Percentiles rank a stretch among this genome's conserved stretches.
phyloP scores from a whole-genome alignment of 2,329 filamentous ascomycete genomes.

The Conoideocrella luteorostrata region DNA sequence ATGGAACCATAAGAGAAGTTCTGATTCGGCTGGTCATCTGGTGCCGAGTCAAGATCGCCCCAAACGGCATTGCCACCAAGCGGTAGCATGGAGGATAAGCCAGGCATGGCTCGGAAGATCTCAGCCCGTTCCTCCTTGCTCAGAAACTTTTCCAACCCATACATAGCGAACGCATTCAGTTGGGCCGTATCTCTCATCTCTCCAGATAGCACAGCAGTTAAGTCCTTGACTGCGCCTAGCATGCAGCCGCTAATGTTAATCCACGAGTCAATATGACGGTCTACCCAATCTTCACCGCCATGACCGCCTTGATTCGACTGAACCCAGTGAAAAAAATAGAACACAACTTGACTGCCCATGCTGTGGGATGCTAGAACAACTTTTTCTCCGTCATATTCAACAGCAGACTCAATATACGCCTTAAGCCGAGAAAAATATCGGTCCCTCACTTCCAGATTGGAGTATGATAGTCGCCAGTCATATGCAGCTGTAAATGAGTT shows the following conservation, averaged over 20 bases:
- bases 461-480: slow-evolving; percentile 89
- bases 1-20: slow-evolving; percentile 71
- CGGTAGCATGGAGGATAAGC: slow-evolving; percentile 92
- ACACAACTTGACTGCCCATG: slow-evolving; percentile 94
- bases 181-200: slow-evolving; percentile 99
- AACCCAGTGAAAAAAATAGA: slow-evolving; percentile 77
- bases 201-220: slow-evolving; percentile 85
- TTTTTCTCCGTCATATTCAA: slow-evolving; percentile 68
- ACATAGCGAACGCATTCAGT: slow-evolving; percentile 92
- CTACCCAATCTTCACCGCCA: slow-evolving; percentile 84
- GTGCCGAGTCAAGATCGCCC: slow-evolving; percentile 82
- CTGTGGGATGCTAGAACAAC: slow-evolving; percentile 85
- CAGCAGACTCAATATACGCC: slow-evolving; percentile 79
- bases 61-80: slow-evolving; percentile 92
- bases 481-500: slow-evolving; percentile 66
- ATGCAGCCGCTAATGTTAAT: slow-evolving; percentile 98
- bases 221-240: slow-evolving; percentile 86
- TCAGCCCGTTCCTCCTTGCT: slow-evolving; percentile 85
- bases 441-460: slow-evolving; percentile 82
- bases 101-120: slow-evolving; percentile 94
- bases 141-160: slow-evolving; percentile 92
- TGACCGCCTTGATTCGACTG: slow-evolving; percentile 70
- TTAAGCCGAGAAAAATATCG: slow-evolving; percentile 92
- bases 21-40: slow-evolving; percentile 75
- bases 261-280: slow-evolving; percentile 85